A percentile compares a stretch with the other conserved stretches of the same genome.
Evolutionary conservation across 441 rosid species (phyloP).

Genomic region (Erodium texanum): DNA sequence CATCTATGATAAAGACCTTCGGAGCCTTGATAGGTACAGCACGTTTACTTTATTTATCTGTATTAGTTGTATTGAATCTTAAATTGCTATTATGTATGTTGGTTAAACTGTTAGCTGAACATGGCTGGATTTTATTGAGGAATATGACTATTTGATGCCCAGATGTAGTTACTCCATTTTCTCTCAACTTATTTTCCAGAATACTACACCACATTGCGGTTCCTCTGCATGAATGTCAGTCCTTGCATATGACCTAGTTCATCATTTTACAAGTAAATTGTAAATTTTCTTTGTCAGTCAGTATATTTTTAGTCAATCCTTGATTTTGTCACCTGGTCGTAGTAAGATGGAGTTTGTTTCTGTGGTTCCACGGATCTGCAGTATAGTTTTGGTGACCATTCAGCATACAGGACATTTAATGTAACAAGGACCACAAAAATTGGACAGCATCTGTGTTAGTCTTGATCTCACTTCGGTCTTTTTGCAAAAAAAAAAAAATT

Average conservation of each 20-base stretch:
- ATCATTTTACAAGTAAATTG: background rate
- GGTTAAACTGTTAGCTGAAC: background rate
- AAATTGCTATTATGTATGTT: background rate
- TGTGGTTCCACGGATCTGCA: no score
- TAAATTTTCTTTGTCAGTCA: no score
- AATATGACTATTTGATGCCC: background rate
- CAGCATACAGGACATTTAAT: no score
- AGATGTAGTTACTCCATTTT: slow-evolving; percentile 1
- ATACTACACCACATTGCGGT: background rate
- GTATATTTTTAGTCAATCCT: no score
- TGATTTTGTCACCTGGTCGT: no score
- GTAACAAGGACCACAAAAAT: no score
- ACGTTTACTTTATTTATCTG: slow-evolving; percentile 19
- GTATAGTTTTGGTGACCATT: no score
- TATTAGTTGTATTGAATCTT: slow-evolving; percentile 11
- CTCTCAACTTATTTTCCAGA: background rate
- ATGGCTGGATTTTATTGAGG: background rate
- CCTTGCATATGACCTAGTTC: background rate
- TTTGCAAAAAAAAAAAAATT: no score
- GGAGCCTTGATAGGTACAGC: slow-evolving; percentile 75
- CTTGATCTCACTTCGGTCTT: no score
- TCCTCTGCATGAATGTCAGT: background rate
- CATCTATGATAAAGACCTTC: slow-evolving; percentile 78
- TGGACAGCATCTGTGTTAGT: no score
- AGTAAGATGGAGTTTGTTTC: no score